phyloP scores from a whole-genome alignment of 106 monocot species.

The Agapanthus africanus region DNA sequence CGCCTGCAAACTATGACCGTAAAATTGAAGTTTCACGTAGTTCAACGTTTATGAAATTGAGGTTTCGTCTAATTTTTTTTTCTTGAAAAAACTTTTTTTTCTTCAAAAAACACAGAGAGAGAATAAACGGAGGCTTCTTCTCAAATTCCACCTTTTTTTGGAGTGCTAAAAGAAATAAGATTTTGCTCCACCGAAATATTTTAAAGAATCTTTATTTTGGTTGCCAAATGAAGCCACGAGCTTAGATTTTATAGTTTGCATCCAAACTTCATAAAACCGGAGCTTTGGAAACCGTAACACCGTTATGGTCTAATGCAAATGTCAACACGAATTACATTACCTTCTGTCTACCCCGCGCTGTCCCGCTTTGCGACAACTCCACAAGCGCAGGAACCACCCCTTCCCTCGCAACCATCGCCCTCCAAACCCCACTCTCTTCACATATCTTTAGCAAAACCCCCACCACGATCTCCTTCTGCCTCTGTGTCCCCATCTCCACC shows the following conservation, averaged over 20 bases:
- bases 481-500: slow-evolving; percentile 32
- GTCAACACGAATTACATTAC: too few species aligned
- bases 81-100: too few species aligned
- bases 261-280: background rate
- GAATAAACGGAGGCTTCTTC: too few species aligned
- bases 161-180: too few species aligned
- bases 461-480: slow-evolving; percentile 38
- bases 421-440: slow-evolving; percentile 16
- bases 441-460: slow-evolving; percentile 25
- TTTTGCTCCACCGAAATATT: too few species aligned
- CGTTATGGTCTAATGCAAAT: background rate
- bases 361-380: slow-evolving; percentile 35
- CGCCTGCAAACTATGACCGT: slow-evolving; percentile 37
- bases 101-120: background rate
- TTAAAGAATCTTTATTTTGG: background rate
- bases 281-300: background rate
- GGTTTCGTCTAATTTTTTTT: background rate
- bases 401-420: slow-evolving; percentile 22
- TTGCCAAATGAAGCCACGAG: background rate
- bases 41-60: background rate
- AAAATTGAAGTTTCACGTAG: background rate
- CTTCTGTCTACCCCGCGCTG: slow-evolving; percentile 22
- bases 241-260: too few species aligned
- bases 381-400: slow-evolving; percentile 43
- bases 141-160: too few species aligned